Evolutionary conservation across 176 grass and related monocot genomes (phyloP).

Genomic region (Bothriochloa decipiens): DNA sequence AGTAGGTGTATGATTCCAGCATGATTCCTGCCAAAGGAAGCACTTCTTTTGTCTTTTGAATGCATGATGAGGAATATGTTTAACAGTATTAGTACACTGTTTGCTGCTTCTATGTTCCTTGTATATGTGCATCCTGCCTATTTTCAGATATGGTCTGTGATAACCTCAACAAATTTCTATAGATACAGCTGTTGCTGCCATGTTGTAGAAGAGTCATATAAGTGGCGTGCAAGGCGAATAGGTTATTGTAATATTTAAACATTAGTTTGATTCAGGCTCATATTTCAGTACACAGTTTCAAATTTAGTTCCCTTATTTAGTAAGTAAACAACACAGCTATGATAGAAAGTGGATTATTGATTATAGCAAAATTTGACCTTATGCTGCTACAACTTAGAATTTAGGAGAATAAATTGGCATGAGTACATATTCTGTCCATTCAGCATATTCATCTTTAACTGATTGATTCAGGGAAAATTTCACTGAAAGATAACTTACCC

Average conservation of each 20-base stretch:
- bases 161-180: not conserved
- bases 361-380: not conserved
- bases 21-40: not conserved
- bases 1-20: not conserved
- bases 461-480: not conserved
- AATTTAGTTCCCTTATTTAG: not conserved
- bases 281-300: not conserved
- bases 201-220: not conserved
- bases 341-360: not conserved
- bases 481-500: not conserved
- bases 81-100: not conserved
- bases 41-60: not conserved
- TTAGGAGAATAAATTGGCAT: slow-evolving; percentile 5
- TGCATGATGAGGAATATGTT: not conserved
- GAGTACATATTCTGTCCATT: not conserved
- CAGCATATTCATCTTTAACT: not conserved
- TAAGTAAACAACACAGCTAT: not conserved
- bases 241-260: not conserved
- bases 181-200: not conserved
- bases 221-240: not conserved
- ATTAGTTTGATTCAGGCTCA: not conserved
- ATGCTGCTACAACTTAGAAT: not conserved
- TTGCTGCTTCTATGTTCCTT: not conserved
- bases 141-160: not conserved
- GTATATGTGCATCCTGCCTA: not conserved